phyloP scores from a whole-genome alignment of 768 basidiomycete genomes.

The Boletus tomentosulus region DNA sequence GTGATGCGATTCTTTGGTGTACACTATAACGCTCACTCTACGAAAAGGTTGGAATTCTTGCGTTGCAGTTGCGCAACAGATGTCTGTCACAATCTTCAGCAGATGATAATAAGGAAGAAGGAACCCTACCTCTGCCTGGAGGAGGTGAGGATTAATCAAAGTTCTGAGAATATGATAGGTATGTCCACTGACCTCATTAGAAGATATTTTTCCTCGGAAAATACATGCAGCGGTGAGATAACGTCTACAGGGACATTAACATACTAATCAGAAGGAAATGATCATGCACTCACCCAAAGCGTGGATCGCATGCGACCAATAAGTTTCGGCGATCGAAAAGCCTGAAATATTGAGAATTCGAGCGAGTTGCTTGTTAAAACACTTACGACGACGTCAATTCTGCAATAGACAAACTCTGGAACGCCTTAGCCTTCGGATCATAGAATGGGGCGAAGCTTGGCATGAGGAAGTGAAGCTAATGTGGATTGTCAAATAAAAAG shows the following conservation, averaged over 20 bases:
- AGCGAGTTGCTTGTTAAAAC: background rate
- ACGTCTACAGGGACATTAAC: constrained; percentile 42
- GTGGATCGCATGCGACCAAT: constrained; percentile 80
- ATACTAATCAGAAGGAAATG: background rate
- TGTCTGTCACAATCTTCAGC: constrained; percentile 39
- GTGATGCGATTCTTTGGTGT: background rate
- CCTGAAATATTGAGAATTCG: constrained; percentile 32
- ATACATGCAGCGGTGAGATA: constrained; percentile 86
- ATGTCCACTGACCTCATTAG: constrained; percentile 61
- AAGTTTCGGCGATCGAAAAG: constrained; percentile 78
- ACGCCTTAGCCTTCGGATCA: constrained; percentile 58
- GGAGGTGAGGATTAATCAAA: constrained; percentile 6
- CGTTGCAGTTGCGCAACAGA: constrained; percentile 70
- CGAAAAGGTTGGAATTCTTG: constrained; percentile 71
- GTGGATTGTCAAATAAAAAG: background rate
- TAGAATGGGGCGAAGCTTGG: constrained; percentile 91
- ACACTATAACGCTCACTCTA: constrained; percentile 55
- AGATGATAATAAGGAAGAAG: constrained; percentile 2
- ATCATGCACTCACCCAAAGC: constrained; percentile 49
- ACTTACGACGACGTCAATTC: constrained; percentile 75
- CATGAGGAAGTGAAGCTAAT: constrained; percentile 92
- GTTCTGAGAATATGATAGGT: background rate
- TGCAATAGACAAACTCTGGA: constrained; percentile 53
- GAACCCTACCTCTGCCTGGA: constrained; percentile 49
- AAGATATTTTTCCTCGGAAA: constrained; percentile 79